A percentile compares a stretch with the other conserved stretches of the same genome.
These are phyloP conservation scores for Cyberlindnera nakhonratchasimensis DNA, from an alignment of 805 yeast genomes.

Conservation along the genomic window DNA sequence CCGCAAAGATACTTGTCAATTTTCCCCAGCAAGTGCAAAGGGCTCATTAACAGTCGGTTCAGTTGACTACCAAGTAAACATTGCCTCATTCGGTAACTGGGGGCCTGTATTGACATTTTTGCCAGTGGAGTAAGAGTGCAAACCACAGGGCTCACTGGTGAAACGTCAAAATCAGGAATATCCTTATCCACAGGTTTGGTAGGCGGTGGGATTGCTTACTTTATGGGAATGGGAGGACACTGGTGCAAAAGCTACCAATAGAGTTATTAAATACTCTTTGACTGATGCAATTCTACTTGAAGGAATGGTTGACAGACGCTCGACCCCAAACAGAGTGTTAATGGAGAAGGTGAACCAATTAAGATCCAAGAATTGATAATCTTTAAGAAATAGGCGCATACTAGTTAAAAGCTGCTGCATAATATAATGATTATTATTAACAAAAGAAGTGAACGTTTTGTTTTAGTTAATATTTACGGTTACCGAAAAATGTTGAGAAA, in stretches of 20 bases:
- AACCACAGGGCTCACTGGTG: slow-evolving; percentile 36
- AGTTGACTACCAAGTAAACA: slow-evolving; percentile 62
- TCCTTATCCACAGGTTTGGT: slow-evolving; percentile 46
- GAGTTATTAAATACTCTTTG: slow-evolving; percentile 43
- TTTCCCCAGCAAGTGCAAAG: slow-evolving; percentile 46
- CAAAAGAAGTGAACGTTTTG: too few species aligned
- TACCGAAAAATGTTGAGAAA: too few species aligned
- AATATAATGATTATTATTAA: too few species aligned
- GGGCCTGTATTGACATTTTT: slow-evolving; percentile 51
- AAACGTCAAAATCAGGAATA: slow-evolving; percentile 42
- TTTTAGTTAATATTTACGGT: too few species aligned
- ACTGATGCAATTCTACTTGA: slow-evolving; percentile 45
- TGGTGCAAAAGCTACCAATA: slow-evolving; percentile 33
- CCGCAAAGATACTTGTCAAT: slow-evolving; percentile 40
- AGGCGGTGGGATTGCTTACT: slow-evolving; percentile 43
- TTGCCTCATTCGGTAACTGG: slow-evolving; percentile 46
- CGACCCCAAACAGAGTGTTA: slow-evolving; percentile 59
- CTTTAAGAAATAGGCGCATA: slow-evolving; percentile 1
- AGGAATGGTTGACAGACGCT: slow-evolving; percentile 43
- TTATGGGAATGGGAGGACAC: slow-evolving; percentile 40
- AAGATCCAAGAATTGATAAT: slow-evolving; percentile 17
- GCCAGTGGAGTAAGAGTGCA: slow-evolving; percentile 47
- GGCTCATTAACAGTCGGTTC: slow-evolving; percentile 84
- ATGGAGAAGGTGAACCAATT: slow-evolving; percentile 32
- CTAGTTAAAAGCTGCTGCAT: not conserved